Percentiles rank a stretch among this genome's conserved stretches.
Conservation (phyloP, 2,329 filamentous ascomycete genomes). For the Coleophoma cylindrospora region DNA sequence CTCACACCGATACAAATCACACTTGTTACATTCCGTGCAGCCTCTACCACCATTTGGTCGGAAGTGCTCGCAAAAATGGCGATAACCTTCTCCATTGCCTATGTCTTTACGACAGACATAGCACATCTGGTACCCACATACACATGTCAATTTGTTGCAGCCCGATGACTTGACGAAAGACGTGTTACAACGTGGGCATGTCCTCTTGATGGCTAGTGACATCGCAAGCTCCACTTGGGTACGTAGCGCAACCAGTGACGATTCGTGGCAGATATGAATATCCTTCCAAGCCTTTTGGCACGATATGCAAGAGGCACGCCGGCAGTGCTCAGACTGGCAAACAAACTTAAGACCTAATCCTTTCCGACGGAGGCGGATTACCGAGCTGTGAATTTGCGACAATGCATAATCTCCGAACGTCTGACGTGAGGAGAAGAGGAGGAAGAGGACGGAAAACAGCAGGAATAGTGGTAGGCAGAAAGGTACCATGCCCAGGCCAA, state of each 20-base stretch:
- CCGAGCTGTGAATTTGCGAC: slow-evolving; percentile 49
- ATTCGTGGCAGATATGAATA: slow-evolving; percentile 86
- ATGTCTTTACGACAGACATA: slow-evolving; percentile 87
- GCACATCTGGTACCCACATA: slow-evolving; percentile 97
- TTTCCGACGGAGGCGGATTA: slow-evolving; percentile 64
- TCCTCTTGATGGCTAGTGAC: slow-evolving; percentile 89
- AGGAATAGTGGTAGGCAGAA: slow-evolving; percentile 49
- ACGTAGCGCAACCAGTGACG: slow-evolving; percentile 72
- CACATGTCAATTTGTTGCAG: slow-evolving; percentile 95
- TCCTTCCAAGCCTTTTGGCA: slow-evolving; percentile 83
- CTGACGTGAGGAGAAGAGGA: slow-evolving; percentile 37
- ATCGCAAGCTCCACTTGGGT: slow-evolving; percentile 90
- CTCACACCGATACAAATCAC: slow-evolving; percentile 69
- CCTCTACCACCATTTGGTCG: slow-evolving; percentile 69
- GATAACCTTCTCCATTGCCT: slow-evolving; percentile 67
- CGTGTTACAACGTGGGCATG: slow-evolving; percentile 86
- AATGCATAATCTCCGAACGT: slow-evolving; percentile 36
- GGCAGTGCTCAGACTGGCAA: slow-evolving; percentile 68
- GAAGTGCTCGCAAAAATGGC: slow-evolving; percentile 96
- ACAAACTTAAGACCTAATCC: slow-evolving; percentile 71
- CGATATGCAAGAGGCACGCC: slow-evolving; percentile 68
- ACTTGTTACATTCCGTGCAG: slow-evolving; percentile 76
- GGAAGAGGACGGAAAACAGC: slow-evolving; percentile 38
- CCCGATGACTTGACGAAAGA: slow-evolving; percentile 90
- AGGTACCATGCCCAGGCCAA: slow-evolving; percentile 49